A percentile compares a stretch with the other conserved stretches of the same genome.
Conservation (phyloP, 306 rosid species). For the Cyclanthera cordifolia region DNA sequence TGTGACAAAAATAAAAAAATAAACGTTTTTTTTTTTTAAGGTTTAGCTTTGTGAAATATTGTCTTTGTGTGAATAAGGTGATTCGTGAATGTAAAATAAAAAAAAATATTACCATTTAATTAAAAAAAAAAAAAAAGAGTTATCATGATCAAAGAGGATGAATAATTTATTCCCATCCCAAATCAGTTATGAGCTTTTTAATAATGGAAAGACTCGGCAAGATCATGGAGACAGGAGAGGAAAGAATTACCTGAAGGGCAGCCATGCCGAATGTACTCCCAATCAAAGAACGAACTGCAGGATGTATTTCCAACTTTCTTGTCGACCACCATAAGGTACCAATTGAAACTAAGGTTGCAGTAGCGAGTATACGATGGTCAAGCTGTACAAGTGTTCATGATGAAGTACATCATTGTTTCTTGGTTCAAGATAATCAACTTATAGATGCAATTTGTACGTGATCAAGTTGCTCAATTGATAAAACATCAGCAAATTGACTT, state of each 20-base stretch:
- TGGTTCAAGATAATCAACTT: background rate
- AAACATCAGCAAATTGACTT: background rate
- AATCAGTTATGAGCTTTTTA: background rate
- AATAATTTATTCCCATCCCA: background rate
- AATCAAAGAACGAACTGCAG: constrained; percentile 53
- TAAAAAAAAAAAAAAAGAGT: background rate
- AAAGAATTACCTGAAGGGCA: constrained; percentile 52
- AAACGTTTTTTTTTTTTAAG: too few relatives aligned
- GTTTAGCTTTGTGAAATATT: too few relatives aligned
- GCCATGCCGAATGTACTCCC: constrained; percentile 64
- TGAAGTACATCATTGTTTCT: background rate
- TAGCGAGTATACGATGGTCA: constrained; percentile 76
- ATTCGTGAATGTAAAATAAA: too few relatives aligned
- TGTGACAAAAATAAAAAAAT: too few relatives aligned
- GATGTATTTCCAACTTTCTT: constrained; percentile 68
- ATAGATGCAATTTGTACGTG: background rate
- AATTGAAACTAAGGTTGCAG: constrained; percentile 47
- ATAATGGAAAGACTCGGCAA: background rate
- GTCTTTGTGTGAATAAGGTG: too few relatives aligned
- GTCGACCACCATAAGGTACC: constrained; percentile 62
- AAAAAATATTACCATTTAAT: background rate
- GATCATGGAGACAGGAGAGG: background rate
- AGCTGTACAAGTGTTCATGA: constrained; percentile 46
- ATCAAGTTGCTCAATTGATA: background rate
- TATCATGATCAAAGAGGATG: background rate